These are phyloP conservation scores for Tricholoma flavovirens DNA, from an alignment of 768 basidiomycete genomes.

Conservation along the genomic window DNA sequence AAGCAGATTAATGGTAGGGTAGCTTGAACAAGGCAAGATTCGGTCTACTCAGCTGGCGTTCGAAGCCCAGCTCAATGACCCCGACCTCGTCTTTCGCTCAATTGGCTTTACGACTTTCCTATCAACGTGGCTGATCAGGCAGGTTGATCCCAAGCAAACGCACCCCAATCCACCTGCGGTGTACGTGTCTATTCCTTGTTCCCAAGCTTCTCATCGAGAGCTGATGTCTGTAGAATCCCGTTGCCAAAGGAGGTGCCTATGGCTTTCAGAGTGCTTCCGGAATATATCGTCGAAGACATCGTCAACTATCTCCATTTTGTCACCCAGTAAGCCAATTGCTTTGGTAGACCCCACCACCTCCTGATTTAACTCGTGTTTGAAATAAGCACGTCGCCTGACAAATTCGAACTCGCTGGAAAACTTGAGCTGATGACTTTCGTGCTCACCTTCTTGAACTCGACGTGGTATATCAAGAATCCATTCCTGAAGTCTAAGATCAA, in stretches of 20 bases:
- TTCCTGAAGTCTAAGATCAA: constrained; percentile 96
- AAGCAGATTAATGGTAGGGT: background rate
- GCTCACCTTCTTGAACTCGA: constrained; percentile 87
- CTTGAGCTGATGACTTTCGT: constrained; percentile 82
- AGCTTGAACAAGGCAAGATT: constrained; percentile 68
- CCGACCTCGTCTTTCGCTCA: constrained; percentile 71
- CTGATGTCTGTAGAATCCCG: constrained; percentile 57
- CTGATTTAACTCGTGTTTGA: constrained; percentile 15
- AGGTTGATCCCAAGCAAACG: constrained; percentile 72
- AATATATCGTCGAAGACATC: constrained; percentile 91
- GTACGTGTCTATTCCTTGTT: constrained; percentile 39
- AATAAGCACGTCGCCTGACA: constrained; percentile 58
- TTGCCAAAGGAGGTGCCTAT: constrained; percentile 81
- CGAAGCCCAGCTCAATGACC: constrained; percentile 82
- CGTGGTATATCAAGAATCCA: constrained; percentile 98
- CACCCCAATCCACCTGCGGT: constrained; percentile 67
- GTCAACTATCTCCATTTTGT: constrained; percentile 85
- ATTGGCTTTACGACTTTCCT: constrained; percentile 86
- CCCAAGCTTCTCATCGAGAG: background rate
- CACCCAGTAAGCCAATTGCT: constrained; percentile 53
- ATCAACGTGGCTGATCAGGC: constrained; percentile 89
- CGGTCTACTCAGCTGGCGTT: constrained; percentile 73
- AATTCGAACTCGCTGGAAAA: constrained; percentile 80
- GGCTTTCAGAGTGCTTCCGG: constrained; percentile 83
- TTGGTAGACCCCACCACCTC: background rate